Evolutionary conservation across 495 filamentous ascomycete genomes (phyloP).

Genomic region (Aspergillus hancockii): DNA sequence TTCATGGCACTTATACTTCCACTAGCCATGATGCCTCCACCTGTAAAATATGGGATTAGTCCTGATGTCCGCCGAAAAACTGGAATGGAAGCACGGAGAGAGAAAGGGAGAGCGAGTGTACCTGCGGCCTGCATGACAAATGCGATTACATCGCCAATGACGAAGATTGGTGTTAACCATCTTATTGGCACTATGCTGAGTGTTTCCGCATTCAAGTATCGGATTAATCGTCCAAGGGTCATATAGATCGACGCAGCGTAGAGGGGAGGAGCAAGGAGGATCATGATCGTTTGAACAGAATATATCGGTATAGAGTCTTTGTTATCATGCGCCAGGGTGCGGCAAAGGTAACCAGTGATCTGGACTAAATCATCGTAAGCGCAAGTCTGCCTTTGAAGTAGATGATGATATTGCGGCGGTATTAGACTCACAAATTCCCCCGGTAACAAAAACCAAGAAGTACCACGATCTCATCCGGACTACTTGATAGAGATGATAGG

Average conservation of each 20-base stretch:
- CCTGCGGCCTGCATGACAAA: conserved; percentile 35
- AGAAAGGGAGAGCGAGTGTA: conserved; percentile 5
- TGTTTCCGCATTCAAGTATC: conserved; percentile 44
- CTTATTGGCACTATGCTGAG: conserved; percentile 22
- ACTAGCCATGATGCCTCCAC: conserved; percentile 24
- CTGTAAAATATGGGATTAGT: conserved; percentile 7
- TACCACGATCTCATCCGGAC: conserved; percentile 56
- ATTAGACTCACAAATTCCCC: conserved; percentile 56
- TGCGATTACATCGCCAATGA: conserved; percentile 37
- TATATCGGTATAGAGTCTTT: conserved; percentile 30
- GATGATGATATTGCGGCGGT: too few species aligned
- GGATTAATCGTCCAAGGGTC: conserved; percentile 55
- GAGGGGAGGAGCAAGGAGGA: conserved; percentile 49
- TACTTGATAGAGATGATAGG: conserved; percentile 51
- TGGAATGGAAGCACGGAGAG: too few species aligned
- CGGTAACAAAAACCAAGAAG: conserved; percentile 59
- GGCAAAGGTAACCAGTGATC: conserved; percentile 57
- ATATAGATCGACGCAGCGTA: conserved; percentile 62
- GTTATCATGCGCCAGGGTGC: conserved; percentile 37
- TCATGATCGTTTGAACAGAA: conserved; percentile 40
- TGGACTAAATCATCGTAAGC: conserved; percentile 47
- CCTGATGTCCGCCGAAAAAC: too few species aligned
- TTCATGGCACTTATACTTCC: conserved; percentile 14
- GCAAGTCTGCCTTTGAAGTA: too few species aligned
- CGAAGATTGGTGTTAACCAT: conserved; percentile 43